A percentile compares a stretch with the other conserved stretches of the same genome.
Conservation (phyloP, 805 yeast genomes). For the Dipodascopsis uninucleata region DNA sequence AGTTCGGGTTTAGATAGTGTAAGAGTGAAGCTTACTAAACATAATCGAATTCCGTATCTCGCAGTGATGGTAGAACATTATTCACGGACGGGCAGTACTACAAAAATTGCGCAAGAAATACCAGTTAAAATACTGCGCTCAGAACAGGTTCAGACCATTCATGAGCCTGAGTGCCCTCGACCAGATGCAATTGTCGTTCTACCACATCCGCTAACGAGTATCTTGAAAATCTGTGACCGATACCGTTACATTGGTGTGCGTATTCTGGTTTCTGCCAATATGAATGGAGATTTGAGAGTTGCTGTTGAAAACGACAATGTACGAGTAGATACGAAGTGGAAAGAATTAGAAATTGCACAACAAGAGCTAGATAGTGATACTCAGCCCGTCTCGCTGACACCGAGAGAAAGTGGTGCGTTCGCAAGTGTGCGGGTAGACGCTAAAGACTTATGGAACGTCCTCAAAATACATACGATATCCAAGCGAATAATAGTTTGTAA, state of each 20-base stretch:
- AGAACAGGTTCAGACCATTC: conserved; percentile 49
- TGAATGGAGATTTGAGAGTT: conserved; percentile 29
- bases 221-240: conserved; percentile 33
- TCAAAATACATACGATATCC: conserved; percentile 23
- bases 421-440: conserved; percentile 24
- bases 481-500: conserved; percentile 23
- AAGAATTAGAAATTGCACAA: conserved; percentile 1
- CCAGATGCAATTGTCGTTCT: conserved; percentile 55
- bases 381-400: neutral
- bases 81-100: conserved; percentile 45
- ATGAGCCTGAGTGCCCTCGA: conserved; percentile 60
- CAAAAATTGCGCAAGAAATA: conserved; percentile 41
- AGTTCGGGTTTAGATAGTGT: conserved; percentile 38
- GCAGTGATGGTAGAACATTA: conserved; percentile 57
- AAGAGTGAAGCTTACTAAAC: conserved; percentile 26
- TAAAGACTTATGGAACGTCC: conserved; percentile 29
- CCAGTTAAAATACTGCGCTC: conserved; percentile 63
- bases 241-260: conserved; percentile 31
- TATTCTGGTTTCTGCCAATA: conserved; percentile 28
- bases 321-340: conserved; percentile 34
- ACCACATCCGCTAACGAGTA: conserved; percentile 33
- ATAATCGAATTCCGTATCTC: conserved; percentile 49
- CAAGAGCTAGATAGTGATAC: conserved; percentile 2
- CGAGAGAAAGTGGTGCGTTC: conserved; percentile 12
- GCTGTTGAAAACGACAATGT: conserved; percentile 30